phyloP scores from a whole-genome alignment of 305 asterid species.

The Solanum aculeatissimum region DNA sequence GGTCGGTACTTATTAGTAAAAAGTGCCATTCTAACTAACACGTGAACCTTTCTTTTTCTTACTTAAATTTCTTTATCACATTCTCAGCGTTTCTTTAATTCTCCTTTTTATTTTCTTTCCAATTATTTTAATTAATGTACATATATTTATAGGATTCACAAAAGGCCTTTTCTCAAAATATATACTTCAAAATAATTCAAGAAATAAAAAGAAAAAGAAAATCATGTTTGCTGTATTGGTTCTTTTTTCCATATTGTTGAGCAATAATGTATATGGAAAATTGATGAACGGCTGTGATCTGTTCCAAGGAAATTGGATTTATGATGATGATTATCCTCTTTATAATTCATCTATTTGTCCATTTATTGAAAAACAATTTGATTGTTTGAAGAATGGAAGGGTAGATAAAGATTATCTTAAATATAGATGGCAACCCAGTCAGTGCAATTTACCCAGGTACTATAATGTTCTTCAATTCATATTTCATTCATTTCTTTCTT shows the following conservation, averaged over 20 bases:
- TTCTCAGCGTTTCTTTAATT: background rate
- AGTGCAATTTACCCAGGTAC: slow-evolving; percentile 43
- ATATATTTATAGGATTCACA: background rate
- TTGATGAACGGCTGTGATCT: slow-evolving; percentile 21
- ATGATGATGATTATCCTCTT: slow-evolving; percentile 25
- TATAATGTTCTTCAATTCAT: background rate
- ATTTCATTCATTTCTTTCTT: background rate
- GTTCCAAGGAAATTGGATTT: slow-evolving; percentile 40
- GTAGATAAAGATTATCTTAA: slow-evolving; percentile 35
- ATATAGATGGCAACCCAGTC: slow-evolving; percentile 50
- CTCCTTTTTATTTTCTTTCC: background rate
- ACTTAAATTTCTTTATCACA: background rate
- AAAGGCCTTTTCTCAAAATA: background rate
- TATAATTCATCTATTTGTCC: slow-evolving; percentile 29
- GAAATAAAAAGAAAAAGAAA: background rate
- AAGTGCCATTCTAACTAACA: background rate
- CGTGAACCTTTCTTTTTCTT: background rate
- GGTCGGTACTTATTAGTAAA: background rate
- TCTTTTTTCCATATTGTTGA: background rate
- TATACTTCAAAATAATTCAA: background rate
- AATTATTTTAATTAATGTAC: background rate
- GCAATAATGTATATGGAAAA: background rate
- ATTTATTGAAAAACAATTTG: slow-evolving; percentile 34
- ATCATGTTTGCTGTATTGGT: background rate
- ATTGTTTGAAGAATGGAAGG: slow-evolving; percentile 39